Evolutionary conservation across 2,329 filamentous ascomycete genomes (phyloP), one percentile per base, ranked within the genome.

Genomic region (Diplodia intermedia): DNA sequence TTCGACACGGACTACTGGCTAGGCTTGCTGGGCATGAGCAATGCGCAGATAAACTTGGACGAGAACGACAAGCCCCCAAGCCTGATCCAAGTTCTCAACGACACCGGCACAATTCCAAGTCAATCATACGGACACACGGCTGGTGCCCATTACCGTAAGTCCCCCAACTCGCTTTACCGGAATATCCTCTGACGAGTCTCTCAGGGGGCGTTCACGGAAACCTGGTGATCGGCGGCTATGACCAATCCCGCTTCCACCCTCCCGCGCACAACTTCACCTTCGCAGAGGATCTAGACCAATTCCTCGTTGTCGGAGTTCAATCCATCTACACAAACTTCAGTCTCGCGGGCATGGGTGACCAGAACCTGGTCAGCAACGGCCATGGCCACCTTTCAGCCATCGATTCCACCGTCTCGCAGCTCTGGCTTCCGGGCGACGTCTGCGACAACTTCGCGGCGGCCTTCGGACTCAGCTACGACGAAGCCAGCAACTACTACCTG

Each of bases 141-240:
- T 55, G 78, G 78, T 26, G 76, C 76, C 36, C 73, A 74, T 36
- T 79, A 79, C 67, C 71, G 77, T 66, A 66, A 43, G 61, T 50
- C 5, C 38, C 4, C 0, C 3, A 11, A 3, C 2, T 18, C 1
- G 0, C 36, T 0, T 18, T 40, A 4, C 26, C 3, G 11, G 2
- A 12, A 29, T 20, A 20, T 5, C 0, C 31, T 18, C 40, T 11
- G 12, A 43, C 23, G 9, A 7, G 15, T 7, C 7, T 11, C 1
- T 20, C 23, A 50, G 40, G 3, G 15, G 14, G 15, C 23, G 75
- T 76, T 0, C 74, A 75, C 47, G 77, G 76, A 8, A 80, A 73
- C 60, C 72, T 82, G 26, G 76, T 79, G 1, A 69, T 83, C 4
- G 80, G 81, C 18, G 81, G 81, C 6, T 82, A 80, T 67, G 80